Evolutionary conservation across 371 early-diverging fungal genomes (phyloP), one percentile per base, ranked within the genome.

Genomic region (Mortierella sp.): DNA sequence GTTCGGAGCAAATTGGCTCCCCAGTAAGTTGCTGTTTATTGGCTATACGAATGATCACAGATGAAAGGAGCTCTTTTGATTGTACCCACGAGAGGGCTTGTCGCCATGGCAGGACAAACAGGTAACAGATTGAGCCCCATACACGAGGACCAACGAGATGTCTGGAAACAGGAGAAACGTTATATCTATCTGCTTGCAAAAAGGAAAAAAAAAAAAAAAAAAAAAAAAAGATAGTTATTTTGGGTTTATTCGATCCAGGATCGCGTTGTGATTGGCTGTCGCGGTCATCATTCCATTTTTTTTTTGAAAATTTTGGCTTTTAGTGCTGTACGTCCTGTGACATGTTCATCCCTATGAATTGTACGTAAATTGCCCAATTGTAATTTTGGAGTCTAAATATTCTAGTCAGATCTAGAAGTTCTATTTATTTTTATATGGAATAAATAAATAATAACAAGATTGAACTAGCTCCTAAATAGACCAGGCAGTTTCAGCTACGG

Each of bases 241-340:
- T 57, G 57, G 57, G 21, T 53, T n/a, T 53, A 5, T 57, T 59
- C 59, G 58, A 58, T 65, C 22, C 16, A 3, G 28, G 1, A 45
- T 9, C 52, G 53, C 2, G 36, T 22, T 69, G 47, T 70, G 70
- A 76, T 76, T 76, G 76, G 76, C 70, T 70, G 63, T 13, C 67
- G 45, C 70, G 67, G 24, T 43, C 50, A 76, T 76, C 70, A 65
- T 69, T 69, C 76, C 64, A 68, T 47, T 40, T 41, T 64, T 67
- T 57, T 16, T 22, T 57, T 36, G 7, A 36, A 36, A 36, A 5
- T 36, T 36, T 19, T 38, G n/a, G 13, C 60, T 7, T 19, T 16
- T 28, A 28, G 28, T 28, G 28, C 28, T 28, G 28, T 28, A 28
- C 28, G 2, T 1, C 28, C 28, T 28, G 28, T 28, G n/a, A 28